Base-by-base conservation (phyloP, 1,284 basidiomycete genomes). In the Papiliotrema fonsecae region DNA sequence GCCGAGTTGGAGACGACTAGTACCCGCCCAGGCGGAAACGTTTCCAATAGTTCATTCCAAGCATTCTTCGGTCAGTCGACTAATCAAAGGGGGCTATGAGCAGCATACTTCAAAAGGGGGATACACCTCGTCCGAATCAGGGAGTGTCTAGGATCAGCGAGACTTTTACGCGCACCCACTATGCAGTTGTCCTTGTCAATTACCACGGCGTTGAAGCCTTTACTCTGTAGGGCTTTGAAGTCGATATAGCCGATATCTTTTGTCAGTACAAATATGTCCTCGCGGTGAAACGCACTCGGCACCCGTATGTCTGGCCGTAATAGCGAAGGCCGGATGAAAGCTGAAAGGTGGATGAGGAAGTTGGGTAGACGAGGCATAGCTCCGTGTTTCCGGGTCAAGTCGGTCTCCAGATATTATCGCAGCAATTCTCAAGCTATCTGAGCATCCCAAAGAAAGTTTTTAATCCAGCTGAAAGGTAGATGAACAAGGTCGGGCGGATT, bases 181-280 rank as follows among this genome's bases (percentile, higher is more conserved):
- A 97, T 73, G 66, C 94, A 97, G 61, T 98, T 97, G 70, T 98
- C 94, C 76, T 97, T 97, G 80, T 97, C 94, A 58, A 97, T 86
- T 0, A 98, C 84, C 11, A 87, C 86, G 28, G 86, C 91, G 40
- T 84, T 82, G 62, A 90, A 92, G 2, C 93, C 92, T 16, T 83
- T 82, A 48, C 77, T 77, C 52, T 80, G 79, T 32, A 97, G 77
- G 14, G 83, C 84, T n/a, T 64, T 62, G 78, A 92, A 97, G 71
- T 97, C 84, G 60, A 97, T 77, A 57, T 87, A 79, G 71, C 87
- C 84, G 61, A 97, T 90, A 67, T 89, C 91, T 88, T 80, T 31
- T 7, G 35, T 32, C 40, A 38, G 28, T 25, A 6, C 19, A 13
- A 26, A 37, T 34, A 7, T 13, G 13, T 28, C 35, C 16, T 11